Evolutionary conservation across 495 filamentous ascomycete species (phyloP), one percentile per base, ranked within the genome.

Genomic region (Jackrogersella multiformis): DNA sequence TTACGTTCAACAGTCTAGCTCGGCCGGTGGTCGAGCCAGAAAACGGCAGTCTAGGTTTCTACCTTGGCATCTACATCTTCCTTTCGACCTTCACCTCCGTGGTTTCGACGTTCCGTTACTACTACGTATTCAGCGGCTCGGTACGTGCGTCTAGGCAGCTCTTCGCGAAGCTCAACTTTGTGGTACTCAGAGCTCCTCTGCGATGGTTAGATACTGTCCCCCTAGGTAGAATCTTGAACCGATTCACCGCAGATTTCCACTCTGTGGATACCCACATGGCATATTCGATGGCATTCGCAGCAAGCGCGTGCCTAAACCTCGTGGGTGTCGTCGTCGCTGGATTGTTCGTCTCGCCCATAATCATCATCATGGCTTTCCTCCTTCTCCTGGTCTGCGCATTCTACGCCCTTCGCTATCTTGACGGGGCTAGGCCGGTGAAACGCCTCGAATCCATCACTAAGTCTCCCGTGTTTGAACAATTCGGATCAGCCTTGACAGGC

Each of bases 131-230:
- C 53, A 24, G 73, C 1, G 84, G 84, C 16, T 88, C 87, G 7
- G 75, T 93, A 49, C 79, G 75, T 21, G 90, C 89, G 18, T 91
- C 89, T 1, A 83, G 86, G 54, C 77, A 73, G 38, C 78, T 94
- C 2, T 94, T 93, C 61, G 82, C 86, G 10, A 79, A 83, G 24
- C 77, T 93, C 34, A 86, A 86, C 34, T 87, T 82, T 58, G 80
- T 83, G 2, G 83, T 96, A 13, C 81, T 95, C 0, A 86, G 88
- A 6, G 84, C 90, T 12, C 91, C 91, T 0, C 77, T 91, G 7
- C 80, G 88, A 45, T 96, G 91, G 89, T 79, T 94, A 9, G 92
- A 96, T 72, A 94, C 91, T 0, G 89, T 92, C 0, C 92, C 92
- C 0, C 77, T 91, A 0, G 92, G 92, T 1, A 85, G 91, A 21